Conservation (phyloP, 192 early-diverging fungal species). For the Coemansia sp. region DNA sequence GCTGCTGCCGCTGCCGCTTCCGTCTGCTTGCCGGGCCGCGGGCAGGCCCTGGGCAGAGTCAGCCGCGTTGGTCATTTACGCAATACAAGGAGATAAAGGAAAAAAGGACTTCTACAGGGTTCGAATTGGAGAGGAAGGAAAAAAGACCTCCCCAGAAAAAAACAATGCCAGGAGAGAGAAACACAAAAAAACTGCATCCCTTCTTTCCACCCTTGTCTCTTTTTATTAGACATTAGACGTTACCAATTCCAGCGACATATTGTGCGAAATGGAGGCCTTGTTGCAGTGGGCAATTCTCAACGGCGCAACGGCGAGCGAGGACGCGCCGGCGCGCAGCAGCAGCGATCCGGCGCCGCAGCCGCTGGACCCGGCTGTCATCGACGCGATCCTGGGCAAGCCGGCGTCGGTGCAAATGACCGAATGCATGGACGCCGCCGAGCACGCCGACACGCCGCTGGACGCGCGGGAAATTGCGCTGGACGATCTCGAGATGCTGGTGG, state of each 20-base stretch:
- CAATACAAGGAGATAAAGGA: no score
- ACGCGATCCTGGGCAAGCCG: slow-evolving; percentile 89
- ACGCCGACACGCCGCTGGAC: slow-evolving; percentile 53
- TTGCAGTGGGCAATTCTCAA: slow-evolving; percentile 83
- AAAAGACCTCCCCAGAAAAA: slow-evolving; percentile 2
- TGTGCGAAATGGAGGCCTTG: slow-evolving; percentile 58
- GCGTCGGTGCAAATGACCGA: slow-evolving; percentile 85
- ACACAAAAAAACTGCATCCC: background rate
- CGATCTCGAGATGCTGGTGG: slow-evolving; percentile 87
- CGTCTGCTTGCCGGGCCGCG: background rate
- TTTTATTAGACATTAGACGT: no score
- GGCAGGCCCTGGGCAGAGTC: slow-evolving; percentile 1
- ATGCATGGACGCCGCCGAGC: slow-evolving; percentile 65
- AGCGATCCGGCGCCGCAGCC: slow-evolving; percentile 16
- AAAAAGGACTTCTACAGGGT: background rate
- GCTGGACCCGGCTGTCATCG: slow-evolving; percentile 81
- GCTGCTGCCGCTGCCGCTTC: background rate
- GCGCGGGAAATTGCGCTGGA: slow-evolving; percentile 82
- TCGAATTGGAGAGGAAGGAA: slow-evolving; percentile 2
- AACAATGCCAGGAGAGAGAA: background rate
- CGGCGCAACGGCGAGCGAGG: slow-evolving; percentile 66
- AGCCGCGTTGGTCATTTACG: slow-evolving; percentile 4
- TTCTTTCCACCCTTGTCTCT: no score
- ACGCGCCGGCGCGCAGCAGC: slow-evolving; percentile 52
- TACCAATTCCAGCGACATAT: background rate